phyloP scores from a whole-genome alignment of 257 asterid genomes.

The Apocynum venetum region DNA sequence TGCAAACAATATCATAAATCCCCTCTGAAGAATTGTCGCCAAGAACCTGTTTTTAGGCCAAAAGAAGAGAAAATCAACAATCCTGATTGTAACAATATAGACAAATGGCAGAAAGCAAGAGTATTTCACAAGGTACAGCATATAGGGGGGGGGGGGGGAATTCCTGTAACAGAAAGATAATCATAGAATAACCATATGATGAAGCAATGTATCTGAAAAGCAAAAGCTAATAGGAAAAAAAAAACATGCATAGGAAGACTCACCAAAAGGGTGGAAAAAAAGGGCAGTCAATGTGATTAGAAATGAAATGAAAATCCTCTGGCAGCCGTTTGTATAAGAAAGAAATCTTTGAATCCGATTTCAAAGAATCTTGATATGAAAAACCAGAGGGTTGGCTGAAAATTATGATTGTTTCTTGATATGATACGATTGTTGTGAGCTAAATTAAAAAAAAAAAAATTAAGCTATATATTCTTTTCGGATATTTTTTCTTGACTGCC shows the following conservation, averaged over 20 bases:
- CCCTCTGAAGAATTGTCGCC: conserved; percentile 34
- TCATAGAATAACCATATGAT: conserved; percentile 32
- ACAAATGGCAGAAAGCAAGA: conserved; percentile 24
- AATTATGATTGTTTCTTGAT: conserved; percentile 10
- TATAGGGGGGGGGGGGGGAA: neutral
- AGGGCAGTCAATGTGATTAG: conserved; percentile 31
- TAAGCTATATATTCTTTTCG: neutral
- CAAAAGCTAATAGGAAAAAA: conserved; percentile 27
- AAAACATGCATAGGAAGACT: conserved; percentile 29
- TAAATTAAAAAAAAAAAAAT: conserved; percentile 25
- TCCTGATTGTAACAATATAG: conserved; percentile 17
- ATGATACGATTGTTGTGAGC: neutral
- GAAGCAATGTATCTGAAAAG: conserved; percentile 30
- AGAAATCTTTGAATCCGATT: neutral
- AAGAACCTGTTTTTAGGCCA: conserved; percentile 29
- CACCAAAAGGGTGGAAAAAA: conserved; percentile 31
- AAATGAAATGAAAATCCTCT: conserved; percentile 2
- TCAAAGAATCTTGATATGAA: neutral
- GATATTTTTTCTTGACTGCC: conserved; percentile 44
- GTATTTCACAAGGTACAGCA: conserved; percentile 21
- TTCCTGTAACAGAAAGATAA: conserved; percentile 8
- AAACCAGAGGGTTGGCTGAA: conserved; percentile 15
- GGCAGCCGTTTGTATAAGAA: conserved; percentile 11
- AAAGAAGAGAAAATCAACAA: conserved; percentile 14
- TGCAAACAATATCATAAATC: conserved; percentile 34